phyloP scores from a whole-genome alignment of 805 yeast species.

The Suhomyces xylopsoci region DNA sequence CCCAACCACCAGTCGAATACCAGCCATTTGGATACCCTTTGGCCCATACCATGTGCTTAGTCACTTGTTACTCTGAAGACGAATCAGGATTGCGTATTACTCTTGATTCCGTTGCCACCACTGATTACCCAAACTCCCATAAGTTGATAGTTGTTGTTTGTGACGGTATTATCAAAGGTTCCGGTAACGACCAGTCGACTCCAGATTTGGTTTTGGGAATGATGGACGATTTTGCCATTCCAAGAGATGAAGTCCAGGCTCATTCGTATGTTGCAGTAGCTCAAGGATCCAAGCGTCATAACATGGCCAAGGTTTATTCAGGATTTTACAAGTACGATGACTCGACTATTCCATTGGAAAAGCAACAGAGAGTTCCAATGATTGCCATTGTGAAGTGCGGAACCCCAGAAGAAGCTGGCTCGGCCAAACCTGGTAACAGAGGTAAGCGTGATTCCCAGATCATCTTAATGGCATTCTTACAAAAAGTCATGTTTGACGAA shows the following conservation, averaged over 20 bases:
- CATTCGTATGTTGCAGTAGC: conserved; percentile 94
- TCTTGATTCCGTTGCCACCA: conserved; percentile 88
- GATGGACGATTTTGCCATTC: conserved; percentile 71
- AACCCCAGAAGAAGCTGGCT: conserved; percentile 69
- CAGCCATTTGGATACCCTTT: conserved; percentile 87
- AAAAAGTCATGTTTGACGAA: conserved; percentile 84
- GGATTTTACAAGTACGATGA: conserved; percentile 90
- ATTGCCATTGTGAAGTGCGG: conserved; percentile 83
- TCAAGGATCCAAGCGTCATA: conserved; percentile 90
- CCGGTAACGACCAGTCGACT: conserved; percentile 83
- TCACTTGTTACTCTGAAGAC: conserved; percentile 95
- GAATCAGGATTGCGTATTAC: conserved; percentile 83
- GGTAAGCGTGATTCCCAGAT: conserved; percentile 96
- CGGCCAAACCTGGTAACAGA: conserved; percentile 80
- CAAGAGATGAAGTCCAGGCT: conserved; percentile 73
- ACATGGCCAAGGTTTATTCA: conserved; percentile 94
- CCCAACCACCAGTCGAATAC: conserved; percentile 87
- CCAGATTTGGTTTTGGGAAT: conserved; percentile 85
- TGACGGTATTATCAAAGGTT: conserved; percentile 93
- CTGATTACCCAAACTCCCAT: conserved; percentile 94
- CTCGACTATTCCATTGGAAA: conserved; percentile 67
- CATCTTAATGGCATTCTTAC: conserved; percentile 85
- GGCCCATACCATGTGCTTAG: conserved; percentile 42
- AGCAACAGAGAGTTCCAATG: conserved; percentile 84
- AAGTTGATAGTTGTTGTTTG: conserved; percentile 81